These are phyloP conservation scores for Ascochyta fabae DNA, from an alignment of 2,329 filamentous ascomycete species.

Conservation along the genomic window DNA sequence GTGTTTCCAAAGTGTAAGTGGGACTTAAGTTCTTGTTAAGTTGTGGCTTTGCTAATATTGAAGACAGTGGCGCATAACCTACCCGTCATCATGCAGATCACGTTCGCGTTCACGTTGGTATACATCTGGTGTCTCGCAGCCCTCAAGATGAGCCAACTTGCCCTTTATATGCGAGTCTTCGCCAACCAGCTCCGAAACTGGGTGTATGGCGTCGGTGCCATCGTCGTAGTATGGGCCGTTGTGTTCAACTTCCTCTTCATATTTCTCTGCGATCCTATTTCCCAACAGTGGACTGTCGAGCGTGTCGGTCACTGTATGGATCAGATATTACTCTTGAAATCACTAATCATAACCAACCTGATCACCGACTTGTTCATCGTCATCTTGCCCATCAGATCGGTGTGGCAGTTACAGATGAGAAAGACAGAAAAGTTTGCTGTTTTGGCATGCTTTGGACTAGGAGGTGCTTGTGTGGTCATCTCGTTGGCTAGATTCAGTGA, in stretches of 20 bases:
- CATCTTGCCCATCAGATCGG: conserved; percentile 20
- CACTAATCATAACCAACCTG: conserved; percentile 27
- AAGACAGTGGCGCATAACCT: conserved; percentile 24
- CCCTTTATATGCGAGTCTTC: conserved; percentile 30
- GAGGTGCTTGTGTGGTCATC: conserved; percentile 27
- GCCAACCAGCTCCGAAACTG: conserved; percentile 15
- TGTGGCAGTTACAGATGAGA: conserved; percentile 31
- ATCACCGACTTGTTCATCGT: conserved; percentile 27
- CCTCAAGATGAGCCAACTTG: conserved; percentile 30
- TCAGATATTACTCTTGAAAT: conserved; percentile 29
- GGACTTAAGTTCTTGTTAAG: too few species aligned
- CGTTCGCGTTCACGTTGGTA: conserved; percentile 29
- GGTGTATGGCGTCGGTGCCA: conserved; percentile 23
- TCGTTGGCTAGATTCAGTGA: conserved; percentile 28
- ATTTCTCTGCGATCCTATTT: conserved; percentile 32
- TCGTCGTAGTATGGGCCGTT: conserved; percentile 28
- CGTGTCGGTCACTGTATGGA: conserved; percentile 33
- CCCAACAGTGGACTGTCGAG: conserved; percentile 31
- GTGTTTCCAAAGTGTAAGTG: conserved; percentile 24
- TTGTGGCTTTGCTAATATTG: not conserved
- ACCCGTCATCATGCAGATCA: conserved; percentile 31
- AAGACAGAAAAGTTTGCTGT: conserved; percentile 34
- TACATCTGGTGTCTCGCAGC: conserved; percentile 30
- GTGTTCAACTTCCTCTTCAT: conserved; percentile 33
- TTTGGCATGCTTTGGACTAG: conserved; percentile 28